Percentiles rank a stretch among this genome's conserved stretches.
These are phyloP conservation scores for Tulasnella sp. DNA, from an alignment of 768 basidiomycete species.

Conservation along the genomic window DNA sequence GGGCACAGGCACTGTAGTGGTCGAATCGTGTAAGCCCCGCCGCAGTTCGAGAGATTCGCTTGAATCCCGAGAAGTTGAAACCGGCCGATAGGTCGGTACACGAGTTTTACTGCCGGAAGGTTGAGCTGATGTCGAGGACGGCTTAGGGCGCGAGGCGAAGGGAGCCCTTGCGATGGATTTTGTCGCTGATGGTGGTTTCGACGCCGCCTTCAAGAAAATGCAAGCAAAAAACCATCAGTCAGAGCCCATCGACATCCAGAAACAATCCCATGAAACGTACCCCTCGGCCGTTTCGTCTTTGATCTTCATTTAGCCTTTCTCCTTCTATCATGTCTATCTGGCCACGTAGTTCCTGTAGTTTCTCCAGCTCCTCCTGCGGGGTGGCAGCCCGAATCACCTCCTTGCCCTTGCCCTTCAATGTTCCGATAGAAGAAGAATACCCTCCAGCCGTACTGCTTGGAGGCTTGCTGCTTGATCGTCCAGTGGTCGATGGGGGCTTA, in stretches of 20 bases:
- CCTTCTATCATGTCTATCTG: neutral
- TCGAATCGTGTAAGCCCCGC: conserved; percentile 6
- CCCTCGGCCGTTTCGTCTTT: neutral
- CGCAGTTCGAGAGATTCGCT: neutral
- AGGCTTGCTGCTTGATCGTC: neutral
- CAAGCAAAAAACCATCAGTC: neutral
- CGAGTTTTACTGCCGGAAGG: neutral
- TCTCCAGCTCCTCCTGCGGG: neutral
- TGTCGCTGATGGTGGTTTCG: neutral
- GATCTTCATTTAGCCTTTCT: neutral
- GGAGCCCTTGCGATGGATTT: neutral
- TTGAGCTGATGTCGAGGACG: neutral
- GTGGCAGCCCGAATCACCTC: neutral
- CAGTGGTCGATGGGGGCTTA: neutral
- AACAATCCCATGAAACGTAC: neutral
- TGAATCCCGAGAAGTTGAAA: neutral
- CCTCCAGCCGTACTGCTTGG: neutral
- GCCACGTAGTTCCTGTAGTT: neutral
- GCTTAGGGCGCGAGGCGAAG: neutral
- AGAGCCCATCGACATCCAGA: neutral
- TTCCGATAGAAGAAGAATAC: neutral
- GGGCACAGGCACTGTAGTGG: neutral
- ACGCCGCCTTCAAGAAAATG: neutral
- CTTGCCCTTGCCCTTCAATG: neutral
- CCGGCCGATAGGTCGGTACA: neutral